These are phyloP conservation scores for Kernera saxatilis DNA, from an alignment of 345 rosid species.

Conservation along the genomic window DNA sequence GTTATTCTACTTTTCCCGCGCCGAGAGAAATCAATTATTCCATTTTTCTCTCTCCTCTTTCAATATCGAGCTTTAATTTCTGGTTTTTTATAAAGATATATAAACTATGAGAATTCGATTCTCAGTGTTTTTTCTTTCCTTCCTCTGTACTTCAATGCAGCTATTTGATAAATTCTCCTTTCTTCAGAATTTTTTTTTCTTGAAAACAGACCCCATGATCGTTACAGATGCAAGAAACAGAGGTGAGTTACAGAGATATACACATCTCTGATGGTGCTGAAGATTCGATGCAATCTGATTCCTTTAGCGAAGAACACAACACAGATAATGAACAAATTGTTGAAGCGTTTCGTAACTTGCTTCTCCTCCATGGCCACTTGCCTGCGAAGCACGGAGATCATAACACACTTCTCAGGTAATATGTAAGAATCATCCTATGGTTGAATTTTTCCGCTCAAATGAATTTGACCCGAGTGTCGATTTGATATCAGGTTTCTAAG, in stretches of 20 bases:
- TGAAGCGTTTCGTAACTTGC: slow-evolving; percentile 26
- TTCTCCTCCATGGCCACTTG: slow-evolving; percentile 21
- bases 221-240: slow-evolving; percentile 16
- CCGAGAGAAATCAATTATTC: slow-evolving; percentile 18
- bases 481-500: slow-evolving; percentile 10
- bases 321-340: not conserved
- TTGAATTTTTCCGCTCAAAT: not conserved
- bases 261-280: not conserved
- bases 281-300: not conserved
- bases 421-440: not conserved
- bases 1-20: slow-evolving; percentile 25
- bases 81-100: not conserved
- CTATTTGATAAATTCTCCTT: not conserved
- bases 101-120: slow-evolving; percentile 3
- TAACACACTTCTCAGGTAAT: slow-evolving; percentile 8
- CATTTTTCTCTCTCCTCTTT: not conserved
- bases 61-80: not conserved
- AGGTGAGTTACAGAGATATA: slow-evolving; percentile 2
- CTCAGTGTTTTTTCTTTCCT: not conserved
- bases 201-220: not conserved
- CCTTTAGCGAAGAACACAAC: not conserved
- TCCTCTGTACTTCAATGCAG: not conserved
- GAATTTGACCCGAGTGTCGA: not conserved
- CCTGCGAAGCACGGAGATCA: slow-evolving; percentile 1
- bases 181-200: not conserved